Conservation (phyloP, 192 early-diverging fungal species). For the Backusella luteola region DNA sequence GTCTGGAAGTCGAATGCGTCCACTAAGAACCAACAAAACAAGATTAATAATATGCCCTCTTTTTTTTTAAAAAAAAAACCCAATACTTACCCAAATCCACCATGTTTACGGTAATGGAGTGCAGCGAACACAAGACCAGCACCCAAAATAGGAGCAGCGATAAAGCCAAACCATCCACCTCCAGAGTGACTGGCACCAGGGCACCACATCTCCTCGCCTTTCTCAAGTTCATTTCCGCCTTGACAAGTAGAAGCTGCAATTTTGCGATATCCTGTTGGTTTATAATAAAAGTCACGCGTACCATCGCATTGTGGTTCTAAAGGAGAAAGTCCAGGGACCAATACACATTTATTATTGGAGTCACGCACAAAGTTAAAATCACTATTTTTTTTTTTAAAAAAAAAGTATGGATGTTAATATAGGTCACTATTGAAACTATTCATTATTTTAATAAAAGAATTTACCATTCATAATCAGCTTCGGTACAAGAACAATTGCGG, state of each 20-base stretch:
- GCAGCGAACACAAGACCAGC: conserved; percentile 29
- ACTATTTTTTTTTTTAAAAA: conserved; percentile 18
- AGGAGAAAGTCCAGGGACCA: conserved; percentile 58
- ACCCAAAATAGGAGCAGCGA: conserved; percentile 31
- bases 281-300: conserved; percentile 60
- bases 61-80: neutral
- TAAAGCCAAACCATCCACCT: conserved; percentile 27
- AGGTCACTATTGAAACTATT: neutral
- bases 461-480: conserved; percentile 82
- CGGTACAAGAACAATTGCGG: conserved; percentile 71
- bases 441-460: neutral
- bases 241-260: conserved; percentile 82
- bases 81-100: conserved; percentile 27
- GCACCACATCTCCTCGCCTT: conserved; percentile 65
- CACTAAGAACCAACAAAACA: neutral
- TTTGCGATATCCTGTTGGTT: conserved; percentile 82
- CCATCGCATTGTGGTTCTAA: conserved; percentile 54
- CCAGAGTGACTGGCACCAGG: conserved; percentile 49
- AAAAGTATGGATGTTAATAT: neutral
- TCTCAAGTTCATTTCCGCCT: conserved; percentile 51
- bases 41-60: neutral
- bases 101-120: conserved; percentile 22
- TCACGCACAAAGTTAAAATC: conserved; percentile 81
- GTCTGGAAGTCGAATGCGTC: conserved; percentile 33
- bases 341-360: conserved; percentile 56